Conservation (phyloP, 768 basidiomycete species). For the Exidia glandulosa region DNA sequence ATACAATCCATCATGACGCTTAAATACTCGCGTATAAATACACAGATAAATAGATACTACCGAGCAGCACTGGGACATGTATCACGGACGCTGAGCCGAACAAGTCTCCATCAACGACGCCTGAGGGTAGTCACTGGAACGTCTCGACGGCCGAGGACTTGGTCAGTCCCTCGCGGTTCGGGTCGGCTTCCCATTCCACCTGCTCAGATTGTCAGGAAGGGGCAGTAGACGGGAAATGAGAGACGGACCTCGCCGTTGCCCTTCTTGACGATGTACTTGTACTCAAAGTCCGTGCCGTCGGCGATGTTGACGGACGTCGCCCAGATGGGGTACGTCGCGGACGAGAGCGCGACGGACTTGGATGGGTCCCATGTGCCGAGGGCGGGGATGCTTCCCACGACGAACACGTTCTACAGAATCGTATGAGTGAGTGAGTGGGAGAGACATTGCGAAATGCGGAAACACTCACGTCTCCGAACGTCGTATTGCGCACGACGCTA, state of each 20-base stretch:
- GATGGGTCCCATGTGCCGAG: slow-evolving; percentile 41
- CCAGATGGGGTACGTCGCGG: slow-evolving; percentile 39
- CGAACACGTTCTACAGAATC: slow-evolving; percentile 40
- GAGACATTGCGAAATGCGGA: background rate
- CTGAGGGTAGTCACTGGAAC: too few relatives aligned
- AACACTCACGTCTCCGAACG: slow-evolving; percentile 44
- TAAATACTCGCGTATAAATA: too few relatives aligned
- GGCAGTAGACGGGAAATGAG: background rate
- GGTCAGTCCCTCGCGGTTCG: slow-evolving; percentile 27
- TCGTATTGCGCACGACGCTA: slow-evolving; percentile 43
- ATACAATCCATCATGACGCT: too few relatives aligned
- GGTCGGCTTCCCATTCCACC: slow-evolving; percentile 54
- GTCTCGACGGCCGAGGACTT: too few relatives aligned
- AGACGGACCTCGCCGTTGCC: slow-evolving; percentile 34
- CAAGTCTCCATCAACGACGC: too few relatives aligned
- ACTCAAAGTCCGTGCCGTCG: slow-evolving; percentile 37
- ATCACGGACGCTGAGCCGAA: too few relatives aligned
- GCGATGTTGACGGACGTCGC: slow-evolving; percentile 37
- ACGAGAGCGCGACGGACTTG: slow-evolving; percentile 28
- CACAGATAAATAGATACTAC: too few relatives aligned
- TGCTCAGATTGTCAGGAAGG: slow-evolving; percentile 7
- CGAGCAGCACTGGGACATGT: too few relatives aligned
- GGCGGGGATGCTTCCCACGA: slow-evolving; percentile 44
- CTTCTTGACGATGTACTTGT: slow-evolving; percentile 52
- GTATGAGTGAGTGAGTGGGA: background rate